phyloP scores from a whole-genome alignment of 192 early-diverging fungal genomes.

The Allomyces arbusculus region DNA sequence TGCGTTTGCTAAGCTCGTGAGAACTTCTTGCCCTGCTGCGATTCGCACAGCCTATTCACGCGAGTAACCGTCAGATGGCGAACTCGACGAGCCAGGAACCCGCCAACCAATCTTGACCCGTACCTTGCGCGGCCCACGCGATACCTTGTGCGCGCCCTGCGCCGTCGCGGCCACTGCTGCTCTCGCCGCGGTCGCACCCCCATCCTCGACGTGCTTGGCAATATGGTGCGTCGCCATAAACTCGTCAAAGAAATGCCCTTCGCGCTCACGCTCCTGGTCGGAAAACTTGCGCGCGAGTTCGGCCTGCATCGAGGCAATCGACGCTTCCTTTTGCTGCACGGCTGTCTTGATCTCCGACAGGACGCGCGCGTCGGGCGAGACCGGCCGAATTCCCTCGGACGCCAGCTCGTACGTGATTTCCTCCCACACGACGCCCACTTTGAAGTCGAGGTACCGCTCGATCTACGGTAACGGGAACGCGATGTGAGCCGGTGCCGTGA shows the following conservation, averaged over 20 bases:
- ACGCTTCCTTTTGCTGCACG: neutral
- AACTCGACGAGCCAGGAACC: no score
- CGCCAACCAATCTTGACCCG: no score
- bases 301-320: neutral
- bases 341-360: neutral
- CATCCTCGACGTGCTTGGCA: neutral
- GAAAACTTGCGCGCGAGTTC: neutral
- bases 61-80: no score
- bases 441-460: slow-evolving; percentile 29
- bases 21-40: no score
- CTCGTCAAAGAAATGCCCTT: neutral
- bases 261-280: neutral
- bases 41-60: no score
- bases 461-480: slow-evolving; percentile 5
- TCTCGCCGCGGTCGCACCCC: no score
- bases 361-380: slow-evolving; percentile 14
- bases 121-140: no score
- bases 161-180: no score
- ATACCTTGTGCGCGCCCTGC: no score
- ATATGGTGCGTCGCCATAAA: neutral
- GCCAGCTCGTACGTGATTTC: slow-evolving; percentile 25
- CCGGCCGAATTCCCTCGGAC: slow-evolving; percentile 20
- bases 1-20: no score
- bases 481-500: neutral
- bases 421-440: slow-evolving; percentile 28